Conservation (phyloP, 495 filamentous ascomycete species). For the Oidiodendron maius region DNA sequence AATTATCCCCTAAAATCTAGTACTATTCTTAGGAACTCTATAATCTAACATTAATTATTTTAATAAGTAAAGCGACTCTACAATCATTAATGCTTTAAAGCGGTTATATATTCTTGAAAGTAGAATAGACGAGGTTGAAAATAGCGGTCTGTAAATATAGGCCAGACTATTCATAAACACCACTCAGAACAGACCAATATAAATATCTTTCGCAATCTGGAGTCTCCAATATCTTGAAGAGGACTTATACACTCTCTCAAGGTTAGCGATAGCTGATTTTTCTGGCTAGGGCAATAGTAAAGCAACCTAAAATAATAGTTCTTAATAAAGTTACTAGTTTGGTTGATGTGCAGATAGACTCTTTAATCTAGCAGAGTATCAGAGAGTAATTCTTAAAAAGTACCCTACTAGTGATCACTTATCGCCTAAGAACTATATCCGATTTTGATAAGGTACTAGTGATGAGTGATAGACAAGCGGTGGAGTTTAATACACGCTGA, state of each 20-base stretch:
- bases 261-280: conserved; percentile 43
- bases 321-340: conserved; percentile 47
- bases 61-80: conserved; percentile 19
- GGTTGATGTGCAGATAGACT: conserved; percentile 42
- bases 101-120: conserved; percentile 30
- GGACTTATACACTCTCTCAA: conserved; percentile 30
- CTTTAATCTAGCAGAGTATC: conserved; percentile 38
- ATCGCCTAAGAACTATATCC: conserved; percentile 42
- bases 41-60: conserved; percentile 41
- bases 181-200: neutral
- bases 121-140: conserved; percentile 30
- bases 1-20: conserved; percentile 36
- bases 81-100: conserved; percentile 27
- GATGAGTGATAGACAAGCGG: conserved; percentile 32
- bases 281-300: conserved; percentile 34
- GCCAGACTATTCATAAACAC: conserved; percentile 9
- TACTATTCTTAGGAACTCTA: conserved; percentile 31
- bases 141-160: conserved; percentile 30
- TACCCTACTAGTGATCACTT: conserved; percentile 41
- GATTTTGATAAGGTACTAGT: conserved; percentile 41
- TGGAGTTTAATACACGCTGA: conserved; percentile 24
- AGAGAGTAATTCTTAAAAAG: conserved; percentile 25
- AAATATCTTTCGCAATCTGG: conserved; percentile 38
- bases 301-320: conserved; percentile 30
- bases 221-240: conserved; percentile 34